Conservation (phyloP, 768 basidiomycete species). For the Termitomyces sp. region DNA sequence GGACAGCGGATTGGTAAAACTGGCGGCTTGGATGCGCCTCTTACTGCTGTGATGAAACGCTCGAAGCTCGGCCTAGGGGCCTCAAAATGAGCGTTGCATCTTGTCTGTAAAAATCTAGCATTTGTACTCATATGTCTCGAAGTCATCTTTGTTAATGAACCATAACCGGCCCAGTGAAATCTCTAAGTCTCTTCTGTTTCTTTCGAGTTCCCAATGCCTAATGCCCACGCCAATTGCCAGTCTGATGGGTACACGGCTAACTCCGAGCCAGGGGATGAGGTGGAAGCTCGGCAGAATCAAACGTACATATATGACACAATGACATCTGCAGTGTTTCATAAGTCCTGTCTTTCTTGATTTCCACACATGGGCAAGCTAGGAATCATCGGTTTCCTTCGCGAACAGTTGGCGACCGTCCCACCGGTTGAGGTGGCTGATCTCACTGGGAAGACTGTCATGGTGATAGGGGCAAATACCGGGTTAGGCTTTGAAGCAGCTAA, state of each 20-base stretch:
- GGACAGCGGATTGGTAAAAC: constrained; percentile 69
- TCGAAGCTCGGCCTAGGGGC: constrained; percentile 86
- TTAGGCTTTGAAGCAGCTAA: constrained; percentile 41
- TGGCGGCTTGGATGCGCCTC: constrained; percentile 65
- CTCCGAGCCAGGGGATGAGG: background rate
- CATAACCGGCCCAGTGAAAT: background rate
- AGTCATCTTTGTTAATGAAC: background rate
- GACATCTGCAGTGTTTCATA: background rate
- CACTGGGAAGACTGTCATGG: constrained; percentile 40
- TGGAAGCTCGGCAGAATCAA: background rate
- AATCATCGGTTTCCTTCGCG: constrained; percentile 11
- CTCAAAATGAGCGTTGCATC: constrained; percentile 18
- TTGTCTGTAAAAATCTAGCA: background rate
- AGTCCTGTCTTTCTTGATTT: background rate
- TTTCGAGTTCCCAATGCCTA: no score
- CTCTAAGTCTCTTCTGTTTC: no score
- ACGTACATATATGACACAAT: background rate
- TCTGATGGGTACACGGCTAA: background rate
- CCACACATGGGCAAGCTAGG: constrained; percentile 15
- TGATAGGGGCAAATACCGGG: constrained; percentile 47
- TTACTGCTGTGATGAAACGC: constrained; percentile 81
- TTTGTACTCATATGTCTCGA: background rate
- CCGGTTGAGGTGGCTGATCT: constrained; percentile 30
- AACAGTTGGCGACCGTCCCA: constrained; percentile 19
- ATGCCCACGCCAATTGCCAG: no score